A percentile compares a stretch with the other conserved stretches of the same genome.
Conservation (phyloP, 2,329 filamentous ascomycete genomes). For the Xylaria multiplex region DNA sequence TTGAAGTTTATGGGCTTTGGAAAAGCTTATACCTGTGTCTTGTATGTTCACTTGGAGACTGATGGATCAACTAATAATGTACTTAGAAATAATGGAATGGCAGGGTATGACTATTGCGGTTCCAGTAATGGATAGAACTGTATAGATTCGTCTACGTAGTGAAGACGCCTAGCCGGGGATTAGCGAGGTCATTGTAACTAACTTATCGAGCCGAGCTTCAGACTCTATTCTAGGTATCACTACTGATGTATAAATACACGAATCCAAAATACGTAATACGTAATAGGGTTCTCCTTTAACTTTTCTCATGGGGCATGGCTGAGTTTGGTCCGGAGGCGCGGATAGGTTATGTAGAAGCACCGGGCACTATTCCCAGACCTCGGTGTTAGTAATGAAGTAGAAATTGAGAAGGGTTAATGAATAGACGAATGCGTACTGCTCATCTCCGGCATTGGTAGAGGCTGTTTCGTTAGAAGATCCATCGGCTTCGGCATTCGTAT, state of each 20-base stretch:
- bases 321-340: background rate
- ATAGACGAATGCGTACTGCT: conserved; percentile 10
- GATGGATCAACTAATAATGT: background rate
- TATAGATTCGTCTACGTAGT: too few species aligned
- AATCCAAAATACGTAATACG: background rate
- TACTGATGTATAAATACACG: background rate
- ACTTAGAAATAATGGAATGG: background rate
- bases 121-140: background rate
- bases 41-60: background rate
- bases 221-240: background rate
- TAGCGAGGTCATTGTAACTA: background rate
- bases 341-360: background rate
- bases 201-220: background rate
- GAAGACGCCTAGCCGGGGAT: background rate
- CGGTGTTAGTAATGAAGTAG: background rate
- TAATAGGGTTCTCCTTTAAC: background rate
- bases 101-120: background rate
- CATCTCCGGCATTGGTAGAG: conserved; percentile 27
- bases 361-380: conserved; percentile 15
- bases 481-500: conserved; percentile 43
- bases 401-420: too few species aligned
- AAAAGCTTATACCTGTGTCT: conserved; percentile 4
- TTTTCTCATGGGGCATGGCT: background rate
- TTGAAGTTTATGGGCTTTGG: conserved; percentile 3
- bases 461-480: conserved; percentile 29